phyloP scores from a whole-genome alignment of 139 green algal genomes.

The Asterochloris erici region DNA sequence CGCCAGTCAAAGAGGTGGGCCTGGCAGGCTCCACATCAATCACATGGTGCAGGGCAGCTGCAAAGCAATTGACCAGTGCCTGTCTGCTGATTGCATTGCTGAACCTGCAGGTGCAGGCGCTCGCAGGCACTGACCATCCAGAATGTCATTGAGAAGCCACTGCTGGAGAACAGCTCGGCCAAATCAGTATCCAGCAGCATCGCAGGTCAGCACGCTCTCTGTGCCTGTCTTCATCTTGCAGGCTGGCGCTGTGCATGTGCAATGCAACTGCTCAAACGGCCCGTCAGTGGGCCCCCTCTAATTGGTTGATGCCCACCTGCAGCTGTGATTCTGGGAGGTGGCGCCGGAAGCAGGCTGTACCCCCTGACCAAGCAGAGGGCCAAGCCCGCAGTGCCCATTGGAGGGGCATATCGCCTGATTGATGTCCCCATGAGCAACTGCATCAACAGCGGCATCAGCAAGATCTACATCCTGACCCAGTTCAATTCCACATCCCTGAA shows the following conservation, averaged over 20 bases:
- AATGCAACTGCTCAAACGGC: background rate
- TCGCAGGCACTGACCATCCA: background rate
- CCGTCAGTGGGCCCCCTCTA: background rate
- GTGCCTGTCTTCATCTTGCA: background rate
- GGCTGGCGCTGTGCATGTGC: background rate
- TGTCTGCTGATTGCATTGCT: too few species aligned
- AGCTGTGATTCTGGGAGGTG: slow-evolving; percentile 91
- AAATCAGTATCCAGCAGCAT: slow-evolving; percentile 26
- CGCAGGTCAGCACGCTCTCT: slow-evolving; percentile 9
- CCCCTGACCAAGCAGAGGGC: slow-evolving; percentile 89
- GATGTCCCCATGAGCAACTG: slow-evolving; percentile 99
- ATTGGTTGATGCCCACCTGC: background rate
- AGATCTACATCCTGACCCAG: slow-evolving; percentile 98
- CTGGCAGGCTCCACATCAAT: too few species aligned
- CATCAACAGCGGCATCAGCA: slow-evolving; percentile 98
- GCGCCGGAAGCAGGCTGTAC: slow-evolving; percentile 87
- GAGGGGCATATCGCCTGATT: slow-evolving; percentile 97
- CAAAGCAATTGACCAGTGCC: too few species aligned
- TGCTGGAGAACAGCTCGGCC: slow-evolving; percentile 24
- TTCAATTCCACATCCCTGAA: slow-evolving; percentile 99
- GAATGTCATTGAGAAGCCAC: slow-evolving; percentile 26
- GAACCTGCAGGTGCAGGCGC: background rate
- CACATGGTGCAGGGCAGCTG: too few species aligned
- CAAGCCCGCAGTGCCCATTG: slow-evolving; percentile 97
- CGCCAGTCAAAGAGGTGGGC: too few species aligned